These are phyloP conservation scores for Thinopyrum elongatum DNA, from an alignment of 176 grass and related monocot species.

Conservation along the genomic window DNA sequence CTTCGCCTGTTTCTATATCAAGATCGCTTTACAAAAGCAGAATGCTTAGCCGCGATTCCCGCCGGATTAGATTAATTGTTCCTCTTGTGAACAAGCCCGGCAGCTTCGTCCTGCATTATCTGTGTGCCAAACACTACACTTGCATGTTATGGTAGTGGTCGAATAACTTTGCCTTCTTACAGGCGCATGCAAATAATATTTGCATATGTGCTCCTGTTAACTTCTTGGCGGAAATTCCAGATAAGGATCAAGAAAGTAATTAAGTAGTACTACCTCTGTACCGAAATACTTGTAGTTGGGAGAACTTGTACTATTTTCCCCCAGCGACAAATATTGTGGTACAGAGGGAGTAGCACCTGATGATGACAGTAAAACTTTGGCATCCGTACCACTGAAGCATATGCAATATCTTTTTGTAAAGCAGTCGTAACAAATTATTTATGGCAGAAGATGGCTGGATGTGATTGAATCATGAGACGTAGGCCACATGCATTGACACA, in stretches of 20 bases:
- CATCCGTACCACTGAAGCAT: too few relatives aligned
- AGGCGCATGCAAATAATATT: background rate
- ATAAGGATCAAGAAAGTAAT: background rate
- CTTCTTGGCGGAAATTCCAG: background rate
- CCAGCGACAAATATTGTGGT: too few relatives aligned
- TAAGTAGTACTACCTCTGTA: too few relatives aligned
- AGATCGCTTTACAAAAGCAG: conserved; percentile 8
- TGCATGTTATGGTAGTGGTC: background rate
- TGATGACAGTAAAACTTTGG: too few relatives aligned
- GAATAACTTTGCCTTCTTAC: conserved; percentile 20
- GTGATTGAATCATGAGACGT: too few relatives aligned
- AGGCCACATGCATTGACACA: too few relatives aligned
- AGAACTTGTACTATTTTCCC: too few relatives aligned
- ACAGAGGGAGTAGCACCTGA: too few relatives aligned
- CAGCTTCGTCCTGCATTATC: background rate
- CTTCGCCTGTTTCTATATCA: background rate
- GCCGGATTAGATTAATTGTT: conserved; percentile 1
- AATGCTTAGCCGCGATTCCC: background rate
- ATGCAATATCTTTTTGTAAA: too few relatives aligned
- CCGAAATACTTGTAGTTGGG: too few relatives aligned
- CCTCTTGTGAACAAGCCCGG: background rate
- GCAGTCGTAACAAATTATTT: too few relatives aligned
- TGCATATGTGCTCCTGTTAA: conserved; percentile 21
- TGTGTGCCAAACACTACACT: background rate
- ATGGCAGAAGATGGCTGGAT: too few relatives aligned